phyloP scores from a whole-genome alignment of 2,329 filamentous ascomycete species.

The Neoscytalidium dimidiatum region DNA sequence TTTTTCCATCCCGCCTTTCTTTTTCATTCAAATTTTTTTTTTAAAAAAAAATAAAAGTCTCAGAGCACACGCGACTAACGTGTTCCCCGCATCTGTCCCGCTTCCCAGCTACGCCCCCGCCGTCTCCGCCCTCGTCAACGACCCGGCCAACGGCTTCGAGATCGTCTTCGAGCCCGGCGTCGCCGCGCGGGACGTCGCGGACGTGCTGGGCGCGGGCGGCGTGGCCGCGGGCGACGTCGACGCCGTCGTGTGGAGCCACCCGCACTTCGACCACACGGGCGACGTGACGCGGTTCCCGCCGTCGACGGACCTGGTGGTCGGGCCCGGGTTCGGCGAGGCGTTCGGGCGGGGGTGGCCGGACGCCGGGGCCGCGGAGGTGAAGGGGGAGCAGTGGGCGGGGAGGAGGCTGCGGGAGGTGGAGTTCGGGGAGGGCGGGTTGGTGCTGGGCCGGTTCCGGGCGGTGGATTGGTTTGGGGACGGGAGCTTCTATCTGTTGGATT shows the following conservation, averaged over 20 bases:
- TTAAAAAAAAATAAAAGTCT: too few species aligned
- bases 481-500: constrained; percentile 56
- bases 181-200: not conserved
- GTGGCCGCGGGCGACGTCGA: constrained; percentile 36
- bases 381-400: constrained; percentile 43
- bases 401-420: not conserved
- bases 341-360: constrained; percentile 49
- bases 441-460: constrained; percentile 22
- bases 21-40: too few species aligned
- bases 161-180: too few species aligned
- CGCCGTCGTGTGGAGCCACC: constrained; percentile 53
- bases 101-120: too few species aligned
- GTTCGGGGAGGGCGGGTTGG: not conserved
- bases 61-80: too few species aligned
- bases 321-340: constrained; percentile 50
- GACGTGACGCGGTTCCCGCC: constrained; percentile 54
- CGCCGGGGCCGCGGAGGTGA: constrained; percentile 12
- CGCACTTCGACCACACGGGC: constrained; percentile 62
- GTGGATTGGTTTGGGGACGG: constrained; percentile 60
- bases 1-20: too few species aligned
- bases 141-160: not conserved
- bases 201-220: not conserved
- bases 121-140: not conserved
- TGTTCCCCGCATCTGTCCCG: too few species aligned
- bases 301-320: constrained; percentile 52